Conservation (phyloP, 371 early-diverging fungal species). For the Mucor lusitanicus region DNA sequence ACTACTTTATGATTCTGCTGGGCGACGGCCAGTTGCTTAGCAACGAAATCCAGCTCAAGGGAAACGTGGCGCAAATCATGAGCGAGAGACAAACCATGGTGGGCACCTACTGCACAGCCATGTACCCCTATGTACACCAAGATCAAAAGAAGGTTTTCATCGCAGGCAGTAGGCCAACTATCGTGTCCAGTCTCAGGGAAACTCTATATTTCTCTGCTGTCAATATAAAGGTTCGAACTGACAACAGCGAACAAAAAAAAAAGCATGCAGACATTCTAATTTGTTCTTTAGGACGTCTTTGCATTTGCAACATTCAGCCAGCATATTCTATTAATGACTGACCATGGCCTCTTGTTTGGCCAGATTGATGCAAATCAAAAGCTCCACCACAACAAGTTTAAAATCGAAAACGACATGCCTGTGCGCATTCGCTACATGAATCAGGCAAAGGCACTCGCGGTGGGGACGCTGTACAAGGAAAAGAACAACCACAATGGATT, state of each 20-base stretch:
- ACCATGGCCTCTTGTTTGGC: slow-evolving; percentile 67
- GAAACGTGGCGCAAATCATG: background rate
- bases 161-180: slow-evolving; percentile 81
- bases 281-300: slow-evolving; percentile 48
- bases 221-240: slow-evolving; percentile 62
- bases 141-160: slow-evolving; percentile 72
- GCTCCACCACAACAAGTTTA: slow-evolving; percentile 77
- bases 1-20: slow-evolving; percentile 74
- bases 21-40: slow-evolving; percentile 80
- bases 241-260: background rate
- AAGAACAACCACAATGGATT: slow-evolving; percentile 37
- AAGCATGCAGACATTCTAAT: background rate
- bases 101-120: slow-evolving; percentile 18
- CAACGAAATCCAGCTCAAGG: slow-evolving; percentile 43
- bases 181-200: slow-evolving; percentile 66
- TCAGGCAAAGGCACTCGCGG: slow-evolving; percentile 53
- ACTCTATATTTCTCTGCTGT: slow-evolving; percentile 79
- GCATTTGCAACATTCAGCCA: slow-evolving; percentile 61
- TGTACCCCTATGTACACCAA: slow-evolving; percentile 16
- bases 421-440: slow-evolving; percentile 71
- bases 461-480: slow-evolving; percentile 48
- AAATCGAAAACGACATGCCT: slow-evolving; percentile 60
- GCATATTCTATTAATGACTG: slow-evolving; percentile 65
- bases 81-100: slow-evolving; percentile 16
- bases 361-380: slow-evolving; percentile 77